Evolutionary conservation across 2,329 filamentous ascomycete genomes (phyloP), one percentile per base, ranked within the genome.

Genomic region (Botryotinia calthae): DNA sequence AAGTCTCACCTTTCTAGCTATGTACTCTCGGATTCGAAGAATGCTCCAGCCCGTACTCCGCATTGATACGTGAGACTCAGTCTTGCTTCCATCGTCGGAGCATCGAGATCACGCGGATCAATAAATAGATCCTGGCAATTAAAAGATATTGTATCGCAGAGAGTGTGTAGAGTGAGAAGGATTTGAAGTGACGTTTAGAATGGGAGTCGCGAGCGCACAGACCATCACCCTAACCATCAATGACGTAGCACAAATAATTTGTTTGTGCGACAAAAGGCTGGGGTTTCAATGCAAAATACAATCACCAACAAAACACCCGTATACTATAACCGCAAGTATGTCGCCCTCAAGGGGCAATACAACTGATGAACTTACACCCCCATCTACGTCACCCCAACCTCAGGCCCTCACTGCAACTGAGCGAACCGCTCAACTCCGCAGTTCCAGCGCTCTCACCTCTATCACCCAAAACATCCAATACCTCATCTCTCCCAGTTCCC

Each of bases 401-500:
- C 46, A 62, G 34, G n/a, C 59, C 20, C 67, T 70, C 40, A 70
- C 66, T n/a, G n/a, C 72, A 31, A 78, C 78, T 48, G 77, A 80
- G 73, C 69, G 75, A 16, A 77, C 76, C 71, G 78, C 78, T 51
- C 76, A 79, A 59, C 71, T 78, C 34, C 73, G 72, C 64, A 80
- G 79, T 62, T 78, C 77, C 66, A 72, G 72, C 54, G 79, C 79
- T 42, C 76, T 80, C 42, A 51, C 64, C 31, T 77, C 76, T 46
- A 72, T 76, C 44, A 78, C 77, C 62, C 74, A 73, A 64, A 81
- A 81, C 73, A 64, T 80, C 22, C 71, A 77, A 25, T 81, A 77
- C 74, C 78, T 80, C 56, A 72, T 79, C 72, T 72, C 79, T 2
- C 79, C 79, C 18, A 48, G 76, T 69, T 71, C 56, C 31, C 76